Conservation (phyloP, 2,329 filamentous ascomycete genomes). For the Fonsecaea pedrosoi region DNA sequence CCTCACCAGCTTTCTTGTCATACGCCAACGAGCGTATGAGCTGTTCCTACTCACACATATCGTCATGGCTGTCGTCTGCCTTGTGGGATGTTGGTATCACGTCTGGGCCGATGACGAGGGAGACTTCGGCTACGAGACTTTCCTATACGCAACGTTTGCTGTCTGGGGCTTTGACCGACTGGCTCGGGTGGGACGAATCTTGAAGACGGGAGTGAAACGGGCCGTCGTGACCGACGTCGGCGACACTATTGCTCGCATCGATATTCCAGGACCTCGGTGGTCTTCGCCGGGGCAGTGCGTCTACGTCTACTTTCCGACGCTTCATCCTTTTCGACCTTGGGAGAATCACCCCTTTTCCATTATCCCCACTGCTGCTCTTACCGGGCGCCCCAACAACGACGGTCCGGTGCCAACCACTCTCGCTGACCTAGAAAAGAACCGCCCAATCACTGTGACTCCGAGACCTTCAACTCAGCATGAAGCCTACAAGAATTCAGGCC, state of each 20-base stretch:
- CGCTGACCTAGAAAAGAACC: background rate
- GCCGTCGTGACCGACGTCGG: constrained; percentile 44
- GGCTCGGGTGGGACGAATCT: constrained; percentile 51
- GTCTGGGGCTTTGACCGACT: constrained; percentile 58
- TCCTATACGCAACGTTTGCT: constrained; percentile 53
- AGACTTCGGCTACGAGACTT: constrained; percentile 56
- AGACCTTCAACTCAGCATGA: background rate
- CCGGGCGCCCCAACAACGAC: background rate
- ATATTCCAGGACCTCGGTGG: constrained; percentile 40
- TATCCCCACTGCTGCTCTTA: constrained; percentile 42
- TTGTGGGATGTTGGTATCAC: constrained; percentile 49
- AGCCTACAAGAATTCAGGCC: background rate
- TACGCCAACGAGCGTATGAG: constrained; percentile 46
- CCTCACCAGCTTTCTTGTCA: constrained; percentile 39
- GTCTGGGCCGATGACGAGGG: constrained; percentile 48
- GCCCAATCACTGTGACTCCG: background rate
- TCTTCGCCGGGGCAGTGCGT: constrained; percentile 25
- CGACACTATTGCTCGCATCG: constrained; percentile 41
- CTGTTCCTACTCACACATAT: constrained; percentile 48
- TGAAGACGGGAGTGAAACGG: constrained; percentile 47
- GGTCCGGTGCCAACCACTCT: background rate
- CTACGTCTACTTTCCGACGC: constrained; percentile 30
- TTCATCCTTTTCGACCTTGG: constrained; percentile 47
- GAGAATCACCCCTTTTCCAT: constrained; percentile 42
- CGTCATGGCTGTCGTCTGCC: constrained; percentile 42